Evolutionary conservation across 2,329 filamentous ascomycete species (phyloP), one percentile per base, ranked within the genome.

Genomic region (Alternaria sp.): DNA sequence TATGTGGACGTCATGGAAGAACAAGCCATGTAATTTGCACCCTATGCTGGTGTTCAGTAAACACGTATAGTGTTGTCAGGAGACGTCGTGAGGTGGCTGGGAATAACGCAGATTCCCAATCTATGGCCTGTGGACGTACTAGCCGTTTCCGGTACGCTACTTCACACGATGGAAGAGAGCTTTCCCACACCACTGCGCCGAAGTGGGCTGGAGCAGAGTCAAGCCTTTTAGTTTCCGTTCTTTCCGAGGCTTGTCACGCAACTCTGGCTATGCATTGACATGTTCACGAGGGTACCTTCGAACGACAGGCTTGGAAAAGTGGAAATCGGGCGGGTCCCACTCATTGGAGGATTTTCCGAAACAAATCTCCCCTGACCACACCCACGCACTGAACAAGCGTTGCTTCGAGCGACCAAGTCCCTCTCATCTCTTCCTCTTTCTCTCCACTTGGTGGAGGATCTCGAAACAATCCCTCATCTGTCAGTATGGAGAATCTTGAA

Each of bases 401-500:
- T 36, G 49, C 30, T 40, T 52, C 19, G 19, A 52, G 49, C 30
- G 28, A 25, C 13, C 12, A n/a, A 7, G 30, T 52, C 30, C 30
- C 4, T 52, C 30, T 40, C 28, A 40, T 36, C 30, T 52, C 28
- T 21, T 23, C 30, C n/a, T n/a, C 4, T 15, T 30, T 2, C 43
- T 25, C 19, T 5, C 55, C 45, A 51, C 55, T 43, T 49, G n/a
- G 49, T 58, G 45, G 55, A 58, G 45, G 55, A 51, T 23, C 50
- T 61, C 51, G 66, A 61, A 51, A 61, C 55, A 47, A 19, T 54
- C 58, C 57, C 67, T 69, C 58, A 66, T 70, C 58, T 57, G 21
- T 49, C 32, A 26, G 32, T 17, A 64, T 65, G 55, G 30, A 46
- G 47, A 17, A 23, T 43, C 26, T 28, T 6, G 32, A 30, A 8